Percentiles rank a stretch among this genome's conserved stretches.
These are phyloP conservation scores for Ammopiptanthus mongolicus DNA, from an alignment of 306 rosid genomes.

Conservation along the genomic window DNA sequence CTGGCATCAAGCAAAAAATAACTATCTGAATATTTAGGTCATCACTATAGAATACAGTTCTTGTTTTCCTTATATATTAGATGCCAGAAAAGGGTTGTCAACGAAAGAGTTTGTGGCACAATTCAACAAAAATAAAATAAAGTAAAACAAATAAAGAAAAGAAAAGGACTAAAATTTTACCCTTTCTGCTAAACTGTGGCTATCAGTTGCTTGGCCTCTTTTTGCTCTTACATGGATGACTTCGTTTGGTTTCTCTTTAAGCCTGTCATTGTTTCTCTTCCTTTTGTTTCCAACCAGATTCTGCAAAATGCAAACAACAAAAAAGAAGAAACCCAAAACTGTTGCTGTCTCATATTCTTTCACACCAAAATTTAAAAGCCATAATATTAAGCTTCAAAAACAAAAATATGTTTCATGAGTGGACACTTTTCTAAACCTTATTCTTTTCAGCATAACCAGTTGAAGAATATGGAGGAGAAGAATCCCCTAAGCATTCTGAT, in stretches of 20 bases:
- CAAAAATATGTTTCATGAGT: not conserved
- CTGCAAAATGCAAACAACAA: constrained; percentile 25
- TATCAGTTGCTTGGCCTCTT: constrained; percentile 71
- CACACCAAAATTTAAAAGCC: not conserved
- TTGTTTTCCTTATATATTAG: not conserved
- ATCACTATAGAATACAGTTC: not conserved
- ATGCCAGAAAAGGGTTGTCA: not conserved
- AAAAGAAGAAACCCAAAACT: not conserved
- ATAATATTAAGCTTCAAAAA: not conserved
- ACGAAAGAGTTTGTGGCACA: not conserved
- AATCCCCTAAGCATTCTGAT: not conserved
- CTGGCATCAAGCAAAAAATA: constrained; percentile 22
- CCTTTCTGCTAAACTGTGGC: constrained; percentile 74
- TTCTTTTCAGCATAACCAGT: not conserved
- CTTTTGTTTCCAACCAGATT: constrained; percentile 44
- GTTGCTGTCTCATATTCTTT: not conserved
- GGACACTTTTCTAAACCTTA: constrained; percentile 18
- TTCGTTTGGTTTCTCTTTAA: constrained; percentile 36
- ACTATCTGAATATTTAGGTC: not conserved
- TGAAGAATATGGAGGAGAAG: constrained; percentile 15
- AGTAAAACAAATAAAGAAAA: not conserved
- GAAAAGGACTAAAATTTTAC: constrained; percentile 14
- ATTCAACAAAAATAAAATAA: not conserved
- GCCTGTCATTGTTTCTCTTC: constrained; percentile 34
- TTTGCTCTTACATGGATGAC: constrained; percentile 65